Evolutionary conservation across 2,329 filamentous ascomycete species (phyloP).

Genomic region (Ascocoryne sarcoides): DNA sequence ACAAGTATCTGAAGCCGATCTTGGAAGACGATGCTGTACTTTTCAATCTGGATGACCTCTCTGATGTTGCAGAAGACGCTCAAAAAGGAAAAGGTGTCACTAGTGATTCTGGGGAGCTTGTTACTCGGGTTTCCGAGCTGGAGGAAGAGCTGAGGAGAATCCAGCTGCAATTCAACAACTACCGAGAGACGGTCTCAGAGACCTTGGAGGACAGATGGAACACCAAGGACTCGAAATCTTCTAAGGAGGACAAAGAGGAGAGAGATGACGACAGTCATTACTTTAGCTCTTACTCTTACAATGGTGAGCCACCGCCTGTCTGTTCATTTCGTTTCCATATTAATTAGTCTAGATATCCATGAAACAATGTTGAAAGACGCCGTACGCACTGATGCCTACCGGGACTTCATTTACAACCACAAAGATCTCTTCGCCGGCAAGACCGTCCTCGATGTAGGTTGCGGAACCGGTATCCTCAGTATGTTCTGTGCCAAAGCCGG

Average conservation of each 20-base stretch:
- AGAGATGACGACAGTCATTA: constrained; percentile 50
- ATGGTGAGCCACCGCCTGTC: constrained; percentile 37
- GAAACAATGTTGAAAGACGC: constrained; percentile 92
- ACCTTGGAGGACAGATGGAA: constrained; percentile 33
- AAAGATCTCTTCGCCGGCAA: constrained; percentile 81
- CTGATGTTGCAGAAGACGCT: constrained; percentile 31
- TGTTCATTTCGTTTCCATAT: background rate
- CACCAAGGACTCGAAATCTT: constrained; percentile 12
- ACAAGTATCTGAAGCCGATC: constrained; percentile 73
- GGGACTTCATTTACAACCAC: constrained; percentile 90
- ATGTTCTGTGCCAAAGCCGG: constrained; percentile 93
- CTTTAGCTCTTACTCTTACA: constrained; percentile 58
- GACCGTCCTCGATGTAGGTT: constrained; percentile 84
- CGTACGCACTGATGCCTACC: constrained; percentile 81
- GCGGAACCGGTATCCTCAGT: constrained; percentile 77
- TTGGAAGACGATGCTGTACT: constrained; percentile 85
- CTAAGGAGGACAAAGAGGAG: constrained; percentile 25
- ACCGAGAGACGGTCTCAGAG: constrained; percentile 32
- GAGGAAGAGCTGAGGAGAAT: constrained; percentile 31
- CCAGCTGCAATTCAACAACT: constrained; percentile 33
- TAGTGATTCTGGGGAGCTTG: constrained; percentile 18
- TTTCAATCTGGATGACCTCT: constrained; percentile 76
- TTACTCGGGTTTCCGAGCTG: constrained; percentile 30
- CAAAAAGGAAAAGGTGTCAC: constrained; percentile 21
- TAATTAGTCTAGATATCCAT: constrained; percentile 62